These are phyloP conservation scores for Podaxis sp. DNA, from an alignment of 768 basidiomycete species.

Conservation along the genomic window DNA sequence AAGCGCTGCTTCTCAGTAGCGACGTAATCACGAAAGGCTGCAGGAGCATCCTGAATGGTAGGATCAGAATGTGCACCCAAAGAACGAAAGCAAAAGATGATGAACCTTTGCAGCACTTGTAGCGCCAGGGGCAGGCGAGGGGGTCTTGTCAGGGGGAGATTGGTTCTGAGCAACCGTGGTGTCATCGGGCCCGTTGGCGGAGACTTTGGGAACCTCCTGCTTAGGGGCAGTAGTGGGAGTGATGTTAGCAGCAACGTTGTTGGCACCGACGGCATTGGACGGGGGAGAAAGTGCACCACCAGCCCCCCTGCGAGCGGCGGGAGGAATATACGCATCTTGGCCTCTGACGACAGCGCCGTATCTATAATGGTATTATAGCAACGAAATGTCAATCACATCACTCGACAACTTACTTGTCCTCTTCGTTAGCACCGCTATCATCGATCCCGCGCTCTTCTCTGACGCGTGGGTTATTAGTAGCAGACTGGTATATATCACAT, in stretches of 20 bases:
- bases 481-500: slow-evolving; percentile 38
- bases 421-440: slow-evolving; percentile 83
- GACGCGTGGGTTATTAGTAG: slow-evolving; percentile 77
- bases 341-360: slow-evolving; percentile 91
- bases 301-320: slow-evolving; percentile 69
- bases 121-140: slow-evolving; percentile 58
- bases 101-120: slow-evolving; percentile 50
- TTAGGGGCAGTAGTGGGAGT: slow-evolving; percentile 28
- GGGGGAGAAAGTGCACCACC: slow-evolving; percentile 29
- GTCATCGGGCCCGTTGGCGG: slow-evolving; percentile 77
- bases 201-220: slow-evolving; percentile 67
- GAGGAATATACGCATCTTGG: slow-evolving; percentile 91
- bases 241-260: too few species aligned
- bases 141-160: slow-evolving; percentile 52
- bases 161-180: slow-evolving; percentile 41
- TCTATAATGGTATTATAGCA: slow-evolving; percentile 42
- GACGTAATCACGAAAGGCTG: slow-evolving; percentile 91
- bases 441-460: slow-evolving; percentile 88
- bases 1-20: slow-evolving; percentile 87
- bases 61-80: slow-evolving; percentile 7
- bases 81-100: slow-evolving; percentile 9
- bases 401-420: slow-evolving; percentile 77
- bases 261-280: slow-evolving; percentile 7
- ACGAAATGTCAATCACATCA: slow-evolving; percentile 21
- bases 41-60: slow-evolving; percentile 41